phyloP scores from a whole-genome alignment of 139 green algal species.

The Chlorella vulgaris region DNA sequence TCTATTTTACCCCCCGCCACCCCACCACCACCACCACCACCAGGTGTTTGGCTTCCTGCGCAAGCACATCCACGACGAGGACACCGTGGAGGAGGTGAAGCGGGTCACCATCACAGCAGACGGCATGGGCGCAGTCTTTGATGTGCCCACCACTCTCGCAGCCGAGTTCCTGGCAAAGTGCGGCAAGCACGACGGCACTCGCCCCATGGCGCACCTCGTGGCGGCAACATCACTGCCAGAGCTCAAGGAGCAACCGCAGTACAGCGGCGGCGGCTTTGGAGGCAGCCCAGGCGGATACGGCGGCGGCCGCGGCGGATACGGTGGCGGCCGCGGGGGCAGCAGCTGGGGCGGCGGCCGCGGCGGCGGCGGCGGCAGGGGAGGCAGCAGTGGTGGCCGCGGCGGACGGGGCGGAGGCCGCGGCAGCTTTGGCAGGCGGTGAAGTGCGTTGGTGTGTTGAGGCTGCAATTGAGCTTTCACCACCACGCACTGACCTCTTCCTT shows the following conservation, averaged over 20 bases:
- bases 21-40: neutral
- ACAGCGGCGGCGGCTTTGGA: conserved; percentile 9
- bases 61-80: conserved; percentile 59
- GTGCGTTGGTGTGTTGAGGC: neutral
- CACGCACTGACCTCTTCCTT: neutral
- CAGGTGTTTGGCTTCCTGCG: conserved; percentile 80
- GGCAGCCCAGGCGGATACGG: conserved; percentile 30
- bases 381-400: conserved; percentile 1
- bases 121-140: conserved; percentile 86
- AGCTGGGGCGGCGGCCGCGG: conserved; percentile 4
- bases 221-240: conserved; percentile 60
- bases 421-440: conserved; percentile 9
- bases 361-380: neutral
- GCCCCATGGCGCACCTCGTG: neutral
- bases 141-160: conserved; percentile 75
- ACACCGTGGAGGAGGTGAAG: conserved; percentile 72
- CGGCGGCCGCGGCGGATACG: conserved; percentile 33
- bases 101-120: conserved; percentile 88
- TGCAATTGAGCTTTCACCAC: neutral
- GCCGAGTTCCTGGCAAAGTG: conserved; percentile 66
- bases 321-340: conserved; percentile 23
- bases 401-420: conserved; percentile 10
- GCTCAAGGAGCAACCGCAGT: conserved; percentile 56
- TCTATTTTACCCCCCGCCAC: neutral
- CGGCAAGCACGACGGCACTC: neutral